phyloP scores from a whole-genome alignment of 257 asterid species.

The Fraxinus anomala region DNA sequence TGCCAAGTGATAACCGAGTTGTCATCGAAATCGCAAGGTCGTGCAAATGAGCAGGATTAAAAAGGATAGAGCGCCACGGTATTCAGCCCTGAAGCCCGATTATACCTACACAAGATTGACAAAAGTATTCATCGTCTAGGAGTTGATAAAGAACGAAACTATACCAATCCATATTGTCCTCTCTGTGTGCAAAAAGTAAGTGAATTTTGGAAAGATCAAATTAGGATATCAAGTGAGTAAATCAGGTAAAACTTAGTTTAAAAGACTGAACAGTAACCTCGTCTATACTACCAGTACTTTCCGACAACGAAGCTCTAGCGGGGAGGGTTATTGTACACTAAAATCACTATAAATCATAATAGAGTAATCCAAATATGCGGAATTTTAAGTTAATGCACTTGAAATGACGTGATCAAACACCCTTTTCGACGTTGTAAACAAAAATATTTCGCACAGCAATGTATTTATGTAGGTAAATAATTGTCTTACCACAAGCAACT shows the following conservation, averaged over 20 bases:
- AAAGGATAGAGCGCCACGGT: too few relatives aligned
- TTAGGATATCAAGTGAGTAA: background rate
- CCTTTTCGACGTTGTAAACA: background rate
- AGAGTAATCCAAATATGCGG: background rate
- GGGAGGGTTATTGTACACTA: background rate
- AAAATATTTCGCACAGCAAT: background rate
- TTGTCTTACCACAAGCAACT: conserved; percentile 57
- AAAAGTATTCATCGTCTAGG: background rate
- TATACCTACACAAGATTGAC: conserved; percentile 45
- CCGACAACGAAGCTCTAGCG: background rate
- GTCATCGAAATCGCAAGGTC: background rate
- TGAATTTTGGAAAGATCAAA: background rate
- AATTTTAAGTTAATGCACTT: background rate
- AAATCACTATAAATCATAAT: background rate
- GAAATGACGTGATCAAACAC: background rate
- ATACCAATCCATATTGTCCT: background rate
- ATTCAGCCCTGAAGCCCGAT: conserved; percentile 69
- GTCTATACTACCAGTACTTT: background rate
- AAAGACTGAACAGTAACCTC: background rate
- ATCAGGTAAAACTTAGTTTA: background rate
- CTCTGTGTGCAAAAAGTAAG: too few relatives aligned
- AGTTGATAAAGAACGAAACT: background rate
- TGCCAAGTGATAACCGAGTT: background rate
- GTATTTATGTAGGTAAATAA: background rate
- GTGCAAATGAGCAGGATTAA: too few relatives aligned